Base-by-base conservation (phyloP, 371 early-diverging fungal species). In the Syncephalastrum sp. region DNA sequence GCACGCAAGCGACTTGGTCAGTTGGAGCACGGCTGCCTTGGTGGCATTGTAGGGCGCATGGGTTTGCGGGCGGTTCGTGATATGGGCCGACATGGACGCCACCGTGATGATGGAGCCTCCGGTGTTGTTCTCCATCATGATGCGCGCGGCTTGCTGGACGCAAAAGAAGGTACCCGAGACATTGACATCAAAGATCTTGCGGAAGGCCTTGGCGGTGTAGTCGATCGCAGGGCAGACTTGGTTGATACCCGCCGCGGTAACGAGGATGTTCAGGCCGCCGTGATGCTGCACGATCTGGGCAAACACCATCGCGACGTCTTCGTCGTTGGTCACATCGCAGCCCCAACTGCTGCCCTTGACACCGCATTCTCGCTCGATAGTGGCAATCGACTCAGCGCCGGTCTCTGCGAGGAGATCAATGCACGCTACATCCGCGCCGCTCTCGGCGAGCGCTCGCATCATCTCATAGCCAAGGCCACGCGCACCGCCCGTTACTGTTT, bases 31-130 rank as follows among this genome's bases (percentile, higher is more conserved):
- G 7, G 72, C 77, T 0, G 72, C 75, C 52, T 77, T 77, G 52
- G 75, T 68, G 8, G 77, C 75, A 53, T 77, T 77, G 48, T 77
- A 77, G 19, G 70, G 67, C 45, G 66, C 66, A 53, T 77, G 77
- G 1, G 55, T 42, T 29, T 74, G 77, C 16, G 74, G 74, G 14
- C 56, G 48, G 53, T 74, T 74, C 25, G 67, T 65, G 29, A 77
- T 61, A 50, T 68, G 65, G 13, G 68, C 69, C 2, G 77, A 74
- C 74, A 77, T 74, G 54, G 72, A 72, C 5, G 75, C 72, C 42
- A 77, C 62, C 4, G 72, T 65, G 27, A 77, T 64, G 19, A 77
- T 74, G n/a, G 71, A 68, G 7, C 74, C 74, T 3, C 60, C 64
- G 8, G 59, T 43, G 13, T 51, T 50, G 38, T 33, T 33, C 38